phyloP scores from a whole-genome alignment of 208 protist species.

The Wallacemonas collosoma region DNA sequence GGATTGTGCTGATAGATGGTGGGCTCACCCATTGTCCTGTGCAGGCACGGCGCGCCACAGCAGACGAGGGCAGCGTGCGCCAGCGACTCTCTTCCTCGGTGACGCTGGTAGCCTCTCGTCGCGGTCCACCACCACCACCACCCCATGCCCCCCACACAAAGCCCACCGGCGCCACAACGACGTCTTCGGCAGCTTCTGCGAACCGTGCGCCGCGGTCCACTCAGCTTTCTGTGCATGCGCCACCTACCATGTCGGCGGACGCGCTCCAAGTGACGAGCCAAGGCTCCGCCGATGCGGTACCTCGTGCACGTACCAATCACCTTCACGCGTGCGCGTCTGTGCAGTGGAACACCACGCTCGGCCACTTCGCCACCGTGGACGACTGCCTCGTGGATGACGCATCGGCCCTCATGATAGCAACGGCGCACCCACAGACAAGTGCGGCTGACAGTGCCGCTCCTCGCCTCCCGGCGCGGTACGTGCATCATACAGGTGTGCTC shows the following conservation, averaged over 20 bases:
- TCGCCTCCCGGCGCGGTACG: not conserved
- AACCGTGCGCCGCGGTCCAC: not conserved
- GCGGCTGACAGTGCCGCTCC: not conserved
- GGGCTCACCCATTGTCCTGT: not conserved
- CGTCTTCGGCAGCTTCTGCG: no score
- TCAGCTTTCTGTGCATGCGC: not conserved
- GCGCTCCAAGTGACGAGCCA: not conserved
- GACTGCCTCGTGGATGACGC: slow-evolving; percentile 5
- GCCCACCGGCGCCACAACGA: no score
- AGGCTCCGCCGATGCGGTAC: no score
- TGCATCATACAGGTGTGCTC: slow-evolving; percentile 30
- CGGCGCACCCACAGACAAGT: not conserved
- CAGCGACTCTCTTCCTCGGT: no score
- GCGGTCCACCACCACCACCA: no score
- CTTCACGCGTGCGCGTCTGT: not conserved
- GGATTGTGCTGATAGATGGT: not conserved
- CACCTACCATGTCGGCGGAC: slow-evolving; percentile 1
- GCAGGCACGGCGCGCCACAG: not conserved
- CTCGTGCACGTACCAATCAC: no score
- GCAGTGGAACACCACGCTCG: not conserved
- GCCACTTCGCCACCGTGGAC: not conserved
- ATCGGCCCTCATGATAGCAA: not conserved
- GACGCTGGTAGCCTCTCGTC: no score
- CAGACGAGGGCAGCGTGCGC: no score
- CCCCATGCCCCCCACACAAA: no score